phyloP scores from a whole-genome alignment of 2,329 filamentous ascomycete species.

The Sclerotinia trifoliorum region DNA sequence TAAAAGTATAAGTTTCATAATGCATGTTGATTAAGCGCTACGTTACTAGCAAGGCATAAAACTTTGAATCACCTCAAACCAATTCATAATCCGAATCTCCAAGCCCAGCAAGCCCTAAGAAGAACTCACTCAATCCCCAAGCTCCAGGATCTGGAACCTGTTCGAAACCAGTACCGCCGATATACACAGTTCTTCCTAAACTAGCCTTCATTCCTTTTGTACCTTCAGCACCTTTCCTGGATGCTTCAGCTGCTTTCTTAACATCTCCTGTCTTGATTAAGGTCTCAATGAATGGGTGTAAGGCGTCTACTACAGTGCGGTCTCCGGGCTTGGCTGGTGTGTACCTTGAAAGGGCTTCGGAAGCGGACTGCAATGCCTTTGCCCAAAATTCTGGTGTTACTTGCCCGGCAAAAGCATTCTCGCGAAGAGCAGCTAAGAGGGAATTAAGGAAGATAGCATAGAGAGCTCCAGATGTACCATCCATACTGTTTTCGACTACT shows the following conservation, averaged over 20 bases:
- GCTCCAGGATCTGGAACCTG: conserved; percentile 77
- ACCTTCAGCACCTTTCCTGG: conserved; percentile 71
- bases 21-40: background rate
- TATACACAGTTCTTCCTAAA: conserved; percentile 78
- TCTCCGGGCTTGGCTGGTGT: conserved; percentile 89
- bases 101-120: conserved; percentile 67
- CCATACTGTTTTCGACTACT: conserved; percentile 68
- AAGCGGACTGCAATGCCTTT: conserved; percentile 66
- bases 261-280: conserved; percentile 65
- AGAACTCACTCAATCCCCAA: conserved; percentile 73
- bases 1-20: background rate
- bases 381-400: conserved; percentile 55
- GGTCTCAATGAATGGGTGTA: conserved; percentile 80
- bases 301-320: conserved; percentile 83
- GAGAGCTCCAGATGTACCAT: conserved; percentile 72
- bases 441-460: conserved; percentile 76
- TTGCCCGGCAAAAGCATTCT: conserved; percentile 31
- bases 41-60: conserved; percentile 1
- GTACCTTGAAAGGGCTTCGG: conserved; percentile 72
- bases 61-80: conserved; percentile 28
- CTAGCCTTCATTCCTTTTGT: conserved; percentile 93
- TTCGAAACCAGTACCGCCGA: conserved; percentile 72
- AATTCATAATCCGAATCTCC: conserved; percentile 40
- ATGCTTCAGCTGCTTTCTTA: conserved; percentile 70
- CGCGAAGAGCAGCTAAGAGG: conserved; percentile 51